phyloP scores from a whole-genome alignment of 805 yeast genomes.

The Blastobotrys peoriensis region DNA sequence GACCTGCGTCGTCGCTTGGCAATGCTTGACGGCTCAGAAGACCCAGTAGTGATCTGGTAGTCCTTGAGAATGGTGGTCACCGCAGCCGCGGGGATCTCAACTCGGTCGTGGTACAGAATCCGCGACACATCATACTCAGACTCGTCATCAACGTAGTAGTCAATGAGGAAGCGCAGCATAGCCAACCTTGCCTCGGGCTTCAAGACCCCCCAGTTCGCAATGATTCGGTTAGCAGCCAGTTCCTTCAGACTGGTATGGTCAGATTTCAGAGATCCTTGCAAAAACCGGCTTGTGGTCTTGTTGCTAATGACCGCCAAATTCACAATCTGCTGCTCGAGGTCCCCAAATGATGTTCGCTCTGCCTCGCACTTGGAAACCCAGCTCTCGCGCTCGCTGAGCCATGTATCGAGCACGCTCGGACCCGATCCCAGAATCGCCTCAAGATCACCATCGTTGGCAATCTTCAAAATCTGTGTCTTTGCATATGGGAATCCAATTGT shows the following conservation, averaged over 20 bases:
- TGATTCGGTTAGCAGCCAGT: conserved; percentile 45
- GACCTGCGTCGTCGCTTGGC: conserved; percentile 66
- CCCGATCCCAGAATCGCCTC: conserved; percentile 20
- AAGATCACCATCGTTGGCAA: conserved; percentile 36
- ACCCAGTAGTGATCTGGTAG: conserved; percentile 47
- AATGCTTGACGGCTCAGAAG: conserved; percentile 22
- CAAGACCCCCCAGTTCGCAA: conserved; percentile 50
- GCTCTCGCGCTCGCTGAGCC: conserved; percentile 40
- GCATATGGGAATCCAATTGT: conserved; percentile 46
- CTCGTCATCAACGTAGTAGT: conserved; percentile 41
- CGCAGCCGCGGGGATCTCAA: conserved; percentile 51
- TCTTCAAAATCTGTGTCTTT: conserved; percentile 45
- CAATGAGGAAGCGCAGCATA: conserved; percentile 55
- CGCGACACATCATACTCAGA: conserved; percentile 39
- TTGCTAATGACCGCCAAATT: conserved; percentile 60
- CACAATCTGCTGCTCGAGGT: conserved; percentile 54
- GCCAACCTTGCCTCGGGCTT: conserved; percentile 52
- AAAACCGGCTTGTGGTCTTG: conserved; percentile 55
- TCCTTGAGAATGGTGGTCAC: conserved; percentile 55
- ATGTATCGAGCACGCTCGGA: conserved; percentile 38
- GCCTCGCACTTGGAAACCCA: conserved; percentile 41
- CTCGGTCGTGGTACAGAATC: conserved; percentile 40
- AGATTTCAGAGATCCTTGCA: conserved; percentile 48
- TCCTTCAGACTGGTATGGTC: conserved; percentile 28
- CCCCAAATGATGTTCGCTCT: conserved; percentile 45